Conservation (phyloP, 2,329 filamentous ascomycete genomes). For the Epicoccum nigrum region DNA sequence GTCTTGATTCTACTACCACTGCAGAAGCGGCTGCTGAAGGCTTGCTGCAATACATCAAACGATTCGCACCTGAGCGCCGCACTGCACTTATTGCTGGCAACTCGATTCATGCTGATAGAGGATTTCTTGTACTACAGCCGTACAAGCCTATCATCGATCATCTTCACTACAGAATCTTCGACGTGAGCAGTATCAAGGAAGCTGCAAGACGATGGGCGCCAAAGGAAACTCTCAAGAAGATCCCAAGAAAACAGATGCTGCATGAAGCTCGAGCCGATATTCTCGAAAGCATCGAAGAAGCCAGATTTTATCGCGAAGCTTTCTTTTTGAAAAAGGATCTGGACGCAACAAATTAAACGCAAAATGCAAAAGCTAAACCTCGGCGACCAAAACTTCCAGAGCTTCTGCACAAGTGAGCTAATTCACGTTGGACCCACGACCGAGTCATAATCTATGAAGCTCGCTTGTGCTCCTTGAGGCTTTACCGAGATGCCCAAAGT, state of each 20-base stretch:
- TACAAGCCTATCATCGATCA: conserved; percentile 76
- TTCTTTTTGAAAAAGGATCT: conserved; percentile 61
- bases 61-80: conserved; percentile 69
- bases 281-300: conserved; percentile 92
- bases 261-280: conserved; percentile 92
- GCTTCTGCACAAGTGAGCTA: too few relatives aligned
- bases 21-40: conserved; percentile 72
- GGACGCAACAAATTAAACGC: not conserved
- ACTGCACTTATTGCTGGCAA: conserved; percentile 85
- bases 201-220: conserved; percentile 81
- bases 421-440: too few relatives aligned
- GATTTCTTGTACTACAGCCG: conserved; percentile 76
- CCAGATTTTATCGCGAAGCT: conserved; percentile 75
- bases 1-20: conserved; percentile 74
- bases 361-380: not conserved
- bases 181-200: conserved; percentile 93
- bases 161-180: conserved; percentile 87
- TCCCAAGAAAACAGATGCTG: conserved; percentile 73
- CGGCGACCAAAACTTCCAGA: not conserved
- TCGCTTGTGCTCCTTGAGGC: too few relatives aligned
- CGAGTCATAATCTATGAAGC: too few relatives aligned
- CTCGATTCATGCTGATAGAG: conserved; percentile 86
- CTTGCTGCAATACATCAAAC: conserved; percentile 79
- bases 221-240: conserved; percentile 62
- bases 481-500: too few relatives aligned